phyloP scores from a whole-genome alignment of 305 asterid species.

The Solanum hybrid region DNA sequence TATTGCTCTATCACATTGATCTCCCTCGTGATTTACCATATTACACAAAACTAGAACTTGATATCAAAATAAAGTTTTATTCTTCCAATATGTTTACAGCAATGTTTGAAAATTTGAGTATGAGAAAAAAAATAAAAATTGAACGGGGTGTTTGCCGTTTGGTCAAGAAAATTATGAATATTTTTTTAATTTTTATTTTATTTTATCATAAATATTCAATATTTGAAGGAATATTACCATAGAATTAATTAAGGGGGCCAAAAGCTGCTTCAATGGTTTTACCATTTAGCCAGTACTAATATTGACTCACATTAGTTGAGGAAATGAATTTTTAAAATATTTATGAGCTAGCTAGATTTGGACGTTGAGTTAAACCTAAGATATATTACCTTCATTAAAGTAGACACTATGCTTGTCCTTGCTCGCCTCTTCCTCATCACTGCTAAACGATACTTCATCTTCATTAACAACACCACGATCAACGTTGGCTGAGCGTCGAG shows the following conservation, averaged over 20 bases:
- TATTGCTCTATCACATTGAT: no score
- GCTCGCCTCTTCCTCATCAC: background rate
- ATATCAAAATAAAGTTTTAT: background rate
- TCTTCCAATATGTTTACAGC: background rate
- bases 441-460: background rate
- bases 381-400: no score
- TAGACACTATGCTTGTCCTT: background rate
- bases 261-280: background rate
- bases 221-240: background rate
- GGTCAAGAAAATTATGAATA: background rate
- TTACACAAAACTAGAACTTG: background rate
- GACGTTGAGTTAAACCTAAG: background rate
- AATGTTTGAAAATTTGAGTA: no score
- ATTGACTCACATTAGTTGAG: background rate
- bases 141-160: background rate
- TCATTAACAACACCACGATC: background rate
- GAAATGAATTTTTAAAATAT: background rate
- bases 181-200: background rate
- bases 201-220: background rate
- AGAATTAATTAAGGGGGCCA: no score
- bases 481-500: background rate
- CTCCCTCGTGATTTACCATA: no score
- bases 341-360: background rate
- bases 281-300: background rate
- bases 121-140: no score